phyloP scores from a whole-genome alignment of 169 alveolate genomes.

The Plasmodium sp. region DNA sequence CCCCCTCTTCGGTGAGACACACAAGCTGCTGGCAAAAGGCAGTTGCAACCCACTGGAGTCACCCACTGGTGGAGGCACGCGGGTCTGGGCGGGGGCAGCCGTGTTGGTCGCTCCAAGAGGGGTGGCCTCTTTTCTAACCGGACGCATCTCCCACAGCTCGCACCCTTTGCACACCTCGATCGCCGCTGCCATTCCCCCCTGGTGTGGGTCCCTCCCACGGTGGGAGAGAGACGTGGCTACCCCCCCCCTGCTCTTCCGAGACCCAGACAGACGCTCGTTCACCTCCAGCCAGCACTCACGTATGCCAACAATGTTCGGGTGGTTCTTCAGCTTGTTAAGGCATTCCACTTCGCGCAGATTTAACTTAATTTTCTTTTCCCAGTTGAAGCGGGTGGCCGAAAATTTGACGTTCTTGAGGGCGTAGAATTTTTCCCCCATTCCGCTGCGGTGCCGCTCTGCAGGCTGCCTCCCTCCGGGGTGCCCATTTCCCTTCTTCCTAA shows the following conservation, averaged over 20 bases:
- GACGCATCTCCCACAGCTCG: neutral
- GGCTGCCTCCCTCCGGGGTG: neutral
- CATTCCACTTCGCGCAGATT: slow-evolving; percentile 54
- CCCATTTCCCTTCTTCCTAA: slow-evolving; percentile 7
- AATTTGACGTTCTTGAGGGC: slow-evolving; percentile 46
- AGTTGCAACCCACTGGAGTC: neutral
- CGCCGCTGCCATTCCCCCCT: neutral
- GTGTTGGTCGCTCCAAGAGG: neutral
- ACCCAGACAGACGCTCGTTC: neutral
- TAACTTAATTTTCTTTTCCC: slow-evolving; percentile 13
- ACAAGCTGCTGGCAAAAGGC: neutral
- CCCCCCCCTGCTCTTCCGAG: neutral
- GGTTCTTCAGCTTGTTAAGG: slow-evolving; percentile 10
- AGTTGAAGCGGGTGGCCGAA: slow-evolving; percentile 29
- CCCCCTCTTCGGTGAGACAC: neutral
- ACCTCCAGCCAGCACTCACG: slow-evolving; percentile 56
- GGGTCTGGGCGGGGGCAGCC: neutral
- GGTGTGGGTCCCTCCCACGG: neutral
- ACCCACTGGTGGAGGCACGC: neutral
- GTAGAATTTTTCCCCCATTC: neutral
- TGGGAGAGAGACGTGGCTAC: neutral
- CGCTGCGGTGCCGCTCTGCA: neutral
- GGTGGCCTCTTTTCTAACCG: neutral
- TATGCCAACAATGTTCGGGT: slow-evolving; percentile 15
- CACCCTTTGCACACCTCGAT: neutral